These are phyloP conservation scores for Rhynchosporium graminicola DNA, from an alignment of 2,329 filamentous ascomycete genomes.

Conservation along the genomic window DNA sequence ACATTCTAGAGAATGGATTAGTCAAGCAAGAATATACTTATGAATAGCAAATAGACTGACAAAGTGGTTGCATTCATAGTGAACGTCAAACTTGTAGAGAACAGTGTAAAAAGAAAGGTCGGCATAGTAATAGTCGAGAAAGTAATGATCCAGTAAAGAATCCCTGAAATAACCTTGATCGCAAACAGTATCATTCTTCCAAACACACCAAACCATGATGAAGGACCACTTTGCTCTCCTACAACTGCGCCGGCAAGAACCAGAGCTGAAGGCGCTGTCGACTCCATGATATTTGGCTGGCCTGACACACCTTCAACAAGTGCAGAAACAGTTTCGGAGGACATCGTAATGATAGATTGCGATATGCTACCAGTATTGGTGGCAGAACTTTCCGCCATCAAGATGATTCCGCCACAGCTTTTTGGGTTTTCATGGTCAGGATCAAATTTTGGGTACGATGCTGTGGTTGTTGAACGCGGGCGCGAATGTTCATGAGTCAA, in stretches of 20 bases:
- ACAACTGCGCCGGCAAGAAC: slow-evolving; percentile 26
- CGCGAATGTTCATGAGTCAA: background rate
- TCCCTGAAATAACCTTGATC: slow-evolving; percentile 56
- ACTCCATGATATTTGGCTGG: slow-evolving; percentile 31
- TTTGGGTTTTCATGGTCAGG: slow-evolving; percentile 23
- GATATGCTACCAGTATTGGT: slow-evolving; percentile 15
- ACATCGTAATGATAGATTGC: slow-evolving; percentile 22
- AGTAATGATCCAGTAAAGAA: slow-evolving; percentile 78
- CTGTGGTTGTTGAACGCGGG: background rate
- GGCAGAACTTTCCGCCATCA: slow-evolving; percentile 25
- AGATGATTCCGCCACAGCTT: slow-evolving; percentile 19
- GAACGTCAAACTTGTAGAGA: slow-evolving; percentile 91
- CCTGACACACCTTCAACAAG: slow-evolving; percentile 28
- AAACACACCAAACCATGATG: slow-evolving; percentile 58
- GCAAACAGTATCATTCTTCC: slow-evolving; percentile 56
- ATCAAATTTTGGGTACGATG: background rate
- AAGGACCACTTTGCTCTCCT: slow-evolving; percentile 42
- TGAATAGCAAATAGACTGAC: slow-evolving; percentile 50
- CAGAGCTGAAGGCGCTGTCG: slow-evolving; percentile 27
- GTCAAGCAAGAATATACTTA: slow-evolving; percentile 25
- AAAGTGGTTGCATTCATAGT: slow-evolving; percentile 98
- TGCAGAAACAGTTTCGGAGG: slow-evolving; percentile 30
- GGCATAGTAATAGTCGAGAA: slow-evolving; percentile 88
- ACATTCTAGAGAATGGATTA: slow-evolving; percentile 52
- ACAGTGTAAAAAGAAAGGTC: slow-evolving; percentile 83